phyloP scores from a whole-genome alignment of 2,329 filamentous ascomycete genomes.

The Cladophialophora immunda region DNA sequence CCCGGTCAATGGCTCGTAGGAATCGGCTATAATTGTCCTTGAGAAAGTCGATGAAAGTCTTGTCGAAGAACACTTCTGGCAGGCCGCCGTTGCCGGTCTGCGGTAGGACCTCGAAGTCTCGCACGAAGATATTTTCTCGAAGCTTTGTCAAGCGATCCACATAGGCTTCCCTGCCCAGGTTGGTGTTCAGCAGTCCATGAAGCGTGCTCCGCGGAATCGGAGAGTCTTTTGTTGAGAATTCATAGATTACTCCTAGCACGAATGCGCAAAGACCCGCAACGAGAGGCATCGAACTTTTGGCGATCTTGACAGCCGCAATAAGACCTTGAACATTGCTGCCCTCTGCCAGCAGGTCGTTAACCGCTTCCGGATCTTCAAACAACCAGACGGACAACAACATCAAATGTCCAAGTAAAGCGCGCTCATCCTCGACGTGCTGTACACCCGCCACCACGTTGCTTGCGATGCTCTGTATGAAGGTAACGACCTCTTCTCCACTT shows the following conservation, averaged over 20 bases:
- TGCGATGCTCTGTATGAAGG: conserved; percentile 86
- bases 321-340: conserved; percentile 91
- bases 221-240: conserved; percentile 97
- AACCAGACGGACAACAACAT: conserved; percentile 91
- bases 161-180: conserved; percentile 86
- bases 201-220: conserved; percentile 83
- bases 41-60: conserved; percentile 88
- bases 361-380: conserved; percentile 88
- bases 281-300: conserved; percentile 68
- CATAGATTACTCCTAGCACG: conserved; percentile 87
- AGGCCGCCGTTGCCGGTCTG: conserved; percentile 67
- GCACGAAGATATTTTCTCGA: conserved; percentile 77
- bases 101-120: conserved; percentile 88
- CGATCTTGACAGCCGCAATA: conserved; percentile 75
- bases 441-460: conserved; percentile 85
- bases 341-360: conserved; percentile 92
- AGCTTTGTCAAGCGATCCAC: conserved; percentile 81
- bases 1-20: conserved; percentile 84
- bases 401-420: conserved; percentile 82
- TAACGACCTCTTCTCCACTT: conserved; percentile 92
- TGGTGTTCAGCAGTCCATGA: conserved; percentile 77
- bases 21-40: conserved; percentile 95
- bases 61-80: conserved; percentile 85
- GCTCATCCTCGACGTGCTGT: conserved; percentile 77
- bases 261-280: conserved; percentile 84